A percentile compares a stretch with the other conserved stretches of the same genome.
Evolutionary conservation across 2,329 filamentous ascomycete species (phyloP).

Genomic region (Thermochaetoides dissita): DNA sequence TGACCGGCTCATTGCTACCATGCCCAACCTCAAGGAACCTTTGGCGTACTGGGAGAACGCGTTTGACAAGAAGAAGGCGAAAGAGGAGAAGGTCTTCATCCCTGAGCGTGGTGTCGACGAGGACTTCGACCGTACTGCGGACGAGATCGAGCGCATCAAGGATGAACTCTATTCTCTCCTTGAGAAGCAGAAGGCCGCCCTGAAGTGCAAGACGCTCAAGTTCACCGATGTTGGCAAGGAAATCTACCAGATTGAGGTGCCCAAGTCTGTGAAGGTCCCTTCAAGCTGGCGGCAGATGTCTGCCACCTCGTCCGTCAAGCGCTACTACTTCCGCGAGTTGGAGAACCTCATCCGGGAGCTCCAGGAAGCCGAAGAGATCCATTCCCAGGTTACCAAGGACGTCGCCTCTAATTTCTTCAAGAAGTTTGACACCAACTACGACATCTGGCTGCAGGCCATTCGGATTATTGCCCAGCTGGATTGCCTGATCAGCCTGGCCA

Average conservation of each 20-base stretch:
- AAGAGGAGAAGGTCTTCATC: constrained; percentile 66
- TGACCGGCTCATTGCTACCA: constrained; percentile 64
- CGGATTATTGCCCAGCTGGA: constrained; percentile 85
- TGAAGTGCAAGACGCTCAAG: constrained; percentile 60
- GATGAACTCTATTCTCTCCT: constrained; percentile 57
- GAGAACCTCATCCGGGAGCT: constrained; percentile 70
- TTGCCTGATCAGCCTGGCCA: constrained; percentile 85
- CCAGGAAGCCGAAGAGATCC: constrained; percentile 87
- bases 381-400: constrained; percentile 79
- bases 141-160: constrained; percentile 62
- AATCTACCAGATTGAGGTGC: constrained; percentile 88
- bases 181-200: constrained; percentile 53
- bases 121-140: constrained; percentile 77
- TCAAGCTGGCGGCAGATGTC: constrained; percentile 94
- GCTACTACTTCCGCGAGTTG: constrained; percentile 83
- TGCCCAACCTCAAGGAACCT: constrained; percentile 68
- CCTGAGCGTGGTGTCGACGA: constrained; percentile 79
- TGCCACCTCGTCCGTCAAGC: constrained; percentile 74
- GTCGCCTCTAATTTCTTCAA: constrained; percentile 71
- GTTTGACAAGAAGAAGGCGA: constrained; percentile 71
- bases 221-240: constrained; percentile 88
- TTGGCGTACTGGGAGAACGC: constrained; percentile 81
- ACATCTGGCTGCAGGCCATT: constrained; percentile 76
- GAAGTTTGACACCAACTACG: constrained; percentile 78
- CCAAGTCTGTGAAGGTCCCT: constrained; percentile 72